Conservation (phyloP, 192 early-diverging fungal genomes). For the Funneliformis geosporum region DNA sequence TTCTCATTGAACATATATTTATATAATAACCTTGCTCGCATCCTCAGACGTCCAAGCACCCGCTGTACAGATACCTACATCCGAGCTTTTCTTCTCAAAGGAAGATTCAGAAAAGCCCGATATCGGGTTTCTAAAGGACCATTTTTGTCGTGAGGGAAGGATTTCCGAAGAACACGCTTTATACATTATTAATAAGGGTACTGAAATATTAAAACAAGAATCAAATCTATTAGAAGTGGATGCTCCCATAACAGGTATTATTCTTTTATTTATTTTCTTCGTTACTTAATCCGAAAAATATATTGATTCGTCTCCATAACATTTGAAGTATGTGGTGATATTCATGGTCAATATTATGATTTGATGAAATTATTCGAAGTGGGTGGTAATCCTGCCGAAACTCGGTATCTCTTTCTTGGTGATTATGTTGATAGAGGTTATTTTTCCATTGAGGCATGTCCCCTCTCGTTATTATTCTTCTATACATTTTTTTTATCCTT, state of each 20-base stretch:
- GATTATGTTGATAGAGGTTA: constrained; percentile 98
- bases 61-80: constrained; percentile 48
- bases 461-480: background rate
- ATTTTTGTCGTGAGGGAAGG: constrained; percentile 92
- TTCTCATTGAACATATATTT: background rate
- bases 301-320: background rate
- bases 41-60: constrained; percentile 54
- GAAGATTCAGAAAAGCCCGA: constrained; percentile 70
- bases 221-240: constrained; percentile 84
- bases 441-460: constrained; percentile 88
- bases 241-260: constrained; percentile 87
- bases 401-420: constrained; percentile 91
- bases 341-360: constrained; percentile 98
- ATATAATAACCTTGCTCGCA: constrained; percentile 1
- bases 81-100: constrained; percentile 57
- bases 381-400: constrained; percentile 88
- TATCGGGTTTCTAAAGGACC: constrained; percentile 81
- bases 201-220: constrained; percentile 78
- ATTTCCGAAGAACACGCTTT: constrained; percentile 91
- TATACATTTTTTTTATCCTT: background rate
- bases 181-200: constrained; percentile 80
- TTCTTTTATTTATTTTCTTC: background rate
- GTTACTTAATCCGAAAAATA: background rate
- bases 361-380: constrained; percentile 98
- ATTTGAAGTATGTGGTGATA: constrained; percentile 87